Evolutionary conservation across 768 basidiomycete genomes (phyloP), one percentile per base, ranked within the genome.

Genomic region (Kwoniella dejecticola): DNA sequence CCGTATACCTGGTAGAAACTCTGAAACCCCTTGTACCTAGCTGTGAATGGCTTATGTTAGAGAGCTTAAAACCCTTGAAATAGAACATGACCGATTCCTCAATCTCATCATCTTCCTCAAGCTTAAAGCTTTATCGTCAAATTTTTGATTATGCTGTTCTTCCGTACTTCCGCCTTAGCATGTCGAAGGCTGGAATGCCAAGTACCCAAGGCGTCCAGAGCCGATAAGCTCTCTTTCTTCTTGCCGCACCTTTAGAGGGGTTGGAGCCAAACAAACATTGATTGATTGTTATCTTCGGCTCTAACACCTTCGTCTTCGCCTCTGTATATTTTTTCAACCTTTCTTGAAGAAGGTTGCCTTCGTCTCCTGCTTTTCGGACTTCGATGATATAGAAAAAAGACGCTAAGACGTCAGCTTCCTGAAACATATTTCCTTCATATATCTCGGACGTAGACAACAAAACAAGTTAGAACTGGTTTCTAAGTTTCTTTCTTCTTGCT

Each of bases 241-340:
- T 27, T 15, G 19, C 46, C 11, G 13, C 6, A 15, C 12, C 27
- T 11, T 47, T 12, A n/a, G n/a, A 54, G 23, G 52, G 6, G 15
- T 41, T 42, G 44, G 54, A 56, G 30, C 54, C 44, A 56, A 46
- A 45, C 42, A 56, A n/a, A 44, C 8, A n/a, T 19, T 7, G 11
- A 10, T 38, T 24, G 12, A 17, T 33, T 38, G 27, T 52, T n/a
- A 11, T 52, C n/a, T 31, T 38, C 19, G 21, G 2, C 1, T 4
- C 31, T 24, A 19, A 11, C 30, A 27, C 44, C 54, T 56, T 30
- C 19, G 17, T 46, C n/a, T 29, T 55, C 53, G 4, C 40, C 12
- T 31, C 19, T 13, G 11, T 27, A 1, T 27, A 1, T 23, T 23
- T 6, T 30, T 42, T 54, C 52, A 1, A 30, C 7, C 24, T 46